Conservation (phyloP, 1,284 basidiomycete species). For the Trametes versicolor region DNA sequence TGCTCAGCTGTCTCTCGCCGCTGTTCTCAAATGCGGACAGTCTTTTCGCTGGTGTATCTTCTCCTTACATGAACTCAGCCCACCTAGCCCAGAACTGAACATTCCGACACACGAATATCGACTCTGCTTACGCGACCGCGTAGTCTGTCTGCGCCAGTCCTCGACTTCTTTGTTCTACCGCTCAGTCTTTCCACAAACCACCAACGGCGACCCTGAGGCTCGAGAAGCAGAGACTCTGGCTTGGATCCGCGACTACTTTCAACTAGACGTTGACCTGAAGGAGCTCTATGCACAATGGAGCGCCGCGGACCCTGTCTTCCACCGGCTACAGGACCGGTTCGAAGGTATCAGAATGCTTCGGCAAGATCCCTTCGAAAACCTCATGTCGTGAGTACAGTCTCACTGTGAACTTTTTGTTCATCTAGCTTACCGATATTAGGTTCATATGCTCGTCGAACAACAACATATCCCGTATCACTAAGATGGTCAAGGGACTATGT, state of each 20-base stretch:
- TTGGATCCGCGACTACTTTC: constrained; percentile 93
- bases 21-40: constrained; percentile 83
- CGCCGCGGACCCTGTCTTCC: constrained; percentile 79
- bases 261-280: constrained; percentile 82
- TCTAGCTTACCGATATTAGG: constrained; percentile 52
- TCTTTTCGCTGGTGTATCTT: constrained; percentile 82
- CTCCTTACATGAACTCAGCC: constrained; percentile 47
- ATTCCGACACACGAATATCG: constrained; percentile 69
- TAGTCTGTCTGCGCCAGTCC: constrained; percentile 85
- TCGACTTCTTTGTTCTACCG: constrained; percentile 76
- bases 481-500: constrained; percentile 85
- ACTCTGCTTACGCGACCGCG: constrained; percentile 79
- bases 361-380: constrained; percentile 97
- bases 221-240: constrained; percentile 64
- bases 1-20: constrained; percentile 73
- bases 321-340: constrained; percentile 68
- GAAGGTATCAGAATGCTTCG: constrained; percentile 80
- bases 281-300: constrained; percentile 86
- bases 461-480: constrained; percentile 92
- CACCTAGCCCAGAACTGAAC: constrained; percentile 22
- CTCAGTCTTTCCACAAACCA: constrained; percentile 58
- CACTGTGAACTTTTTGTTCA: not conserved
- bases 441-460: constrained; percentile 99
- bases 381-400: constrained; percentile 81
- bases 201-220: constrained; percentile 18